Evolutionary conservation across 495 filamentous ascomycete genomes (phyloP).

Genomic region (Aspergillus carlsbadensis): DNA sequence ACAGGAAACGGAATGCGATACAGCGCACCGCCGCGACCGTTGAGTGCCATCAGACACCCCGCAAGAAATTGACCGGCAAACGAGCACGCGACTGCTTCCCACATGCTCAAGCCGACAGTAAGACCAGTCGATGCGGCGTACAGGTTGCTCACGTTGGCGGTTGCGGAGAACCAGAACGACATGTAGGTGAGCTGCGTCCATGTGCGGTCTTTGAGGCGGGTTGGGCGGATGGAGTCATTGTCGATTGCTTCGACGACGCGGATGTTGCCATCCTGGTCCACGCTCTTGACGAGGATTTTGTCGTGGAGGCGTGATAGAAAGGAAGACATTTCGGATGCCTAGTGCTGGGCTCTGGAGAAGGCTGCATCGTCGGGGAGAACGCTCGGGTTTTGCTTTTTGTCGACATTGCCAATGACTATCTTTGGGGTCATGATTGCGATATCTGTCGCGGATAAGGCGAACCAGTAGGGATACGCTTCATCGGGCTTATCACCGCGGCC

Average conservation of each 20-base stretch:
- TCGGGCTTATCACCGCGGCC: too few species aligned
- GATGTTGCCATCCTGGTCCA: slow-evolving; percentile 21
- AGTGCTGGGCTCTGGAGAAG: background rate
- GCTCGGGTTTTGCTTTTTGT: background rate
- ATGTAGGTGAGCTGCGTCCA: slow-evolving; percentile 40
- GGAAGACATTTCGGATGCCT: slow-evolving; percentile 10
- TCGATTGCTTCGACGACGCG: slow-evolving; percentile 27
- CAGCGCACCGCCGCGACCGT: slow-evolving; percentile 37
- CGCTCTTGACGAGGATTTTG: slow-evolving; percentile 21
- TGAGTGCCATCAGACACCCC: slow-evolving; percentile 35
- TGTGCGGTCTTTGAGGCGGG: slow-evolving; percentile 31
- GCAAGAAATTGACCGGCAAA: slow-evolving; percentile 33
- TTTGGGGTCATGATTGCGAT: background rate
- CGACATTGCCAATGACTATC: background rate
- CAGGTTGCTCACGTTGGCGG: slow-evolving; percentile 39
- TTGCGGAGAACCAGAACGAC: slow-evolving; percentile 41
- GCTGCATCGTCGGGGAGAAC: background rate
- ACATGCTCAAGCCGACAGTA: slow-evolving; percentile 36
- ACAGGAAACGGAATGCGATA: slow-evolving; percentile 41
- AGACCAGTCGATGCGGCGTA: slow-evolving; percentile 37
- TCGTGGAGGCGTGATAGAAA: slow-evolving; percentile 20
- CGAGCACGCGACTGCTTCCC: slow-evolving; percentile 34
- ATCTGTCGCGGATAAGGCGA: background rate
- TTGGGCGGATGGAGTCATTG: slow-evolving; percentile 39
- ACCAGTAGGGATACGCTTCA: too few species aligned